Conservation (phyloP, 2,329 filamentous ascomycete genomes). For the Calonectria pseudoturangicola region DNA sequence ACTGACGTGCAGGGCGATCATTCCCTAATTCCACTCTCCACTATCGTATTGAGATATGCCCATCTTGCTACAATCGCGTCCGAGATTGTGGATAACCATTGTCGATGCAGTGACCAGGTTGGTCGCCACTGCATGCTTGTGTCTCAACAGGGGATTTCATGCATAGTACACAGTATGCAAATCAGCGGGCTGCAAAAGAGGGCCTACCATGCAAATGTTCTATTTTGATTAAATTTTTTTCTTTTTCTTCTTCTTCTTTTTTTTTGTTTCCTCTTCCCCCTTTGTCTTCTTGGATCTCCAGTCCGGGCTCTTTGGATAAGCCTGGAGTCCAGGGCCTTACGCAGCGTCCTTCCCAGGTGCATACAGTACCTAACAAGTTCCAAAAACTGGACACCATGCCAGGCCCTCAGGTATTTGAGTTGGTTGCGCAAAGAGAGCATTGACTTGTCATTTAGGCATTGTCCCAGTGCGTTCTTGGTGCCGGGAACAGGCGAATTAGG, state of each 20-base stretch:
- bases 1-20: slow-evolving; percentile 34
- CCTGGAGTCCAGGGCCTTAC: slow-evolving; percentile 29
- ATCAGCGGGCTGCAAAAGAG: slow-evolving; percentile 28
- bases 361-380: slow-evolving; percentile 4
- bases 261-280: no score
- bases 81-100: slow-evolving; percentile 37
- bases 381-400: background rate
- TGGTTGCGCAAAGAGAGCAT: slow-evolving; percentile 1
- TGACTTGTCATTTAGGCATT: slow-evolving; percentile 33
- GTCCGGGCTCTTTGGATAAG: slow-evolving; percentile 24
- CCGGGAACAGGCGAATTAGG: slow-evolving; percentile 42
- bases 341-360: slow-evolving; percentile 24
- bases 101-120: slow-evolving; percentile 30
- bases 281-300: slow-evolving; percentile 17
- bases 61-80: slow-evolving; percentile 22
- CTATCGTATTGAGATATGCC: slow-evolving; percentile 15
- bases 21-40: slow-evolving; percentile 26
- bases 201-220: slow-evolving; percentile 31
- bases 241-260: background rate
- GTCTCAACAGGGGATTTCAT: slow-evolving; percentile 28
- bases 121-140: slow-evolving; percentile 32
- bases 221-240: background rate
- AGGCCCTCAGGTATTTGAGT: background rate
- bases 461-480: slow-evolving; percentile 33
- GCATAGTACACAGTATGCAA: slow-evolving; percentile 31